Base-by-base conservation (phyloP, 306 rosid genomes). In the Acacia acuminata region DNA sequence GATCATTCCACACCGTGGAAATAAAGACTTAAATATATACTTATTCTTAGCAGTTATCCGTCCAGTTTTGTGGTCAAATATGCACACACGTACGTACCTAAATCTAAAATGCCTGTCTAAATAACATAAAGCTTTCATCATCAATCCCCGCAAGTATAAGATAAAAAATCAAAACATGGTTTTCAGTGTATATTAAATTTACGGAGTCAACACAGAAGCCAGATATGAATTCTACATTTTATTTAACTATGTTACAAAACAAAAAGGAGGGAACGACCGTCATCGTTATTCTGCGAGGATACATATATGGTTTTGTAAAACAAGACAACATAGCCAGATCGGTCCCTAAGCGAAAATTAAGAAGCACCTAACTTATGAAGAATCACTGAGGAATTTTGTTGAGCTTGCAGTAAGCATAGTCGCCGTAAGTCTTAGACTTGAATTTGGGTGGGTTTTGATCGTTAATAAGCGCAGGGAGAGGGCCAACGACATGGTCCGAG, bases 381-480 rank as follows among this genome's bases (percentile, higher is more conserved):
- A 66, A 44, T 84, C 63, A 90, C 82, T 90, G 90, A 24, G 92
- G 91, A 50, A 87, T 85, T 64, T 79, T 90, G 68, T 90, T 93
- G 84, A 93, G 90, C 84, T 90, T 94, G 70, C 89, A 90, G 63
- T 86, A 86, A 45, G 85, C 84, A 76, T 88, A 94, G 61, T 92
- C 91, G 43, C 85, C 71, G 58, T 34, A 94, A 79, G 84, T 78
- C 88, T 94, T 92, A 73, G 84, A 50, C 90, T 92, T 92, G 80
- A 77, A 94, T 50, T 92, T 90, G 2, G 98, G 86, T 6, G 97
- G 94, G 60, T 89, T 92, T 1, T 88, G 82, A 47, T 85, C 67
- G 72, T 79, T 50, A n/a, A 89, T 76, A 17, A 90, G 81, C 73
- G 78, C 80, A 5, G 90, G 90, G 32, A 84, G 76, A 51, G 98